Evolutionary conservation across 169 alveolate species (phyloP).

Genomic region (Besnoitia besnoiti): DNA sequence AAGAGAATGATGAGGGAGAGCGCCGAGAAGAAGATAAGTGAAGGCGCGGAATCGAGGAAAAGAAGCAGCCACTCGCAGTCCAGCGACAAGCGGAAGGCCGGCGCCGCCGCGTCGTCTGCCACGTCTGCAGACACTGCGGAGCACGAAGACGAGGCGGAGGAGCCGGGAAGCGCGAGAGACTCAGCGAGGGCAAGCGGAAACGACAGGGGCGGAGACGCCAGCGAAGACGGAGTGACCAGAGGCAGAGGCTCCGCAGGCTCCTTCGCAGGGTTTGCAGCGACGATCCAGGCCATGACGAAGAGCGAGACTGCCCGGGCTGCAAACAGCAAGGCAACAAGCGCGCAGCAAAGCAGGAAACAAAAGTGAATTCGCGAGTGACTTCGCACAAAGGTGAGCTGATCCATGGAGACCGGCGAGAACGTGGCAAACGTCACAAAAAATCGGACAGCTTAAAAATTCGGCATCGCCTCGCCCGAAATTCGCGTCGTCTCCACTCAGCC

Average conservation of each 20-base stretch:
- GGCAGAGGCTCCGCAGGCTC: no score
- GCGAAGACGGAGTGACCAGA: no score
- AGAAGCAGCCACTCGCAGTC: slow-evolving; percentile 55
- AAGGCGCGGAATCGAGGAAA: slow-evolving; percentile 48
- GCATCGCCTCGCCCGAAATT: no score
- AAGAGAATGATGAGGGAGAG: slow-evolving; percentile 56
- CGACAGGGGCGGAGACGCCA: no score
- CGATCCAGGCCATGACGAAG: slow-evolving; percentile 28
- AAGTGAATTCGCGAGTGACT: no score
- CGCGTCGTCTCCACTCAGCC: no score
- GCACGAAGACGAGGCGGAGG: not conserved
- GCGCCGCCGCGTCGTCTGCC: not conserved
- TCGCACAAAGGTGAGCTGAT: no score
- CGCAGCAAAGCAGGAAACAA: not conserved
- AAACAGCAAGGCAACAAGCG: not conserved
- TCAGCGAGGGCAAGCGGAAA: not conserved
- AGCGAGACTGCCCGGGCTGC: slow-evolving; percentile 20
- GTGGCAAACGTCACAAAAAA: no score
- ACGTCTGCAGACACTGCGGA: not conserved
- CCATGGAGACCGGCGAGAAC: no score
- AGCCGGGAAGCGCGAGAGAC: not conserved
- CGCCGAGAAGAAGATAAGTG: slow-evolving; percentile 54
- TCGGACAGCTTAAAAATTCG: no score
- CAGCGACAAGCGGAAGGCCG: slow-evolving; percentile 43
- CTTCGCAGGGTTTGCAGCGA: not conserved